Evolutionary conservation across 768 basidiomycete genomes (phyloP), one percentile per base, ranked within the genome.

Genomic region (Glaciozyma martinii): DNA sequence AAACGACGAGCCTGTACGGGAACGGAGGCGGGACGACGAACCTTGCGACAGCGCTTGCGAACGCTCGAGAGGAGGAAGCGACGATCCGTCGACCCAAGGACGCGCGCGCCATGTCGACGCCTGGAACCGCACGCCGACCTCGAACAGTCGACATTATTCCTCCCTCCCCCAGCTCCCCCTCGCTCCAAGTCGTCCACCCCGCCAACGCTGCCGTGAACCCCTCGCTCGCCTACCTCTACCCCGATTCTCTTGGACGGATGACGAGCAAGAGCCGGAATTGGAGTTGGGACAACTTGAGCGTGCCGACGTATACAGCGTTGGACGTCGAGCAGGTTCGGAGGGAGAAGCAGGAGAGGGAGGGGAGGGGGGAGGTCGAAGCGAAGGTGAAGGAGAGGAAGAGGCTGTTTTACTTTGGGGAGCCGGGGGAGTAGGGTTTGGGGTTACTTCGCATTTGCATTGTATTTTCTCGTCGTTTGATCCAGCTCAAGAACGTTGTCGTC

Each of bases 191-290:
- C 10, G 18, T 18, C 25, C 15, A 18, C 21, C 53, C 50, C 43
- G 52, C 25, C 58, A 60, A 59, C 52, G 63, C 58, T 3, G 58
- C 58, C 9, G 27, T 27, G 23, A 64, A 64, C 44, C 58, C 58
- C 25, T 25, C 58, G n/a, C 44, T 64, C 3, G 47, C 53, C 21
- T 49, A 59, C 58, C 53, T 64, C 23, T 47, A 60, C 37, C 21
- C 56, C 29, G n/a, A 12, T 21, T 25, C 32, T 21, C 49, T 50
- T 8, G 5, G 32, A 5, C 29, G 15, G 53, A 12, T 55, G 23
- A 53, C 43, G 23, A 10, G 40, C 21, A n/a, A 54, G 32, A n/a
- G 32, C 33, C 59, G 49, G 32, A 60, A 49, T n/a, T 33, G 49
- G 47, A 30, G 27, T 5, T 40, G 33, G 32, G 59, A 60, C 37